A percentile compares a stretch with the other conserved stretches of the same genome.
These are phyloP conservation scores for sorghum (Sorghum bicolor) DNA, from an alignment of 176 grass and related monocot genomes.

Conservation along the genomic window DNA sequence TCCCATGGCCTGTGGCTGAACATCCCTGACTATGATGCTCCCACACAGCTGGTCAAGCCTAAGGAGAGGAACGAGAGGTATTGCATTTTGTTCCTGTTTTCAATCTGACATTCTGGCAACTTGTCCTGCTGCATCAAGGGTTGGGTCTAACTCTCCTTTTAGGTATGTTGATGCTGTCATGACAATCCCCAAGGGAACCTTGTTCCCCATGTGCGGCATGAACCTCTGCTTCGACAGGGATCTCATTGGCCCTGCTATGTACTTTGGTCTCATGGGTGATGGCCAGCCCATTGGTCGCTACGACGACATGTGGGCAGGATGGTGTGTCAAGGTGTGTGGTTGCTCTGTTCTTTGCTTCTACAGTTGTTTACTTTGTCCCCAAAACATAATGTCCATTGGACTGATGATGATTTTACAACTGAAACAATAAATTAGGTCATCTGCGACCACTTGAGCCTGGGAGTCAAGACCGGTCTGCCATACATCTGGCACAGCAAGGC, in stretches of 20 bases:
- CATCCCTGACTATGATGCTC: conserved; percentile 97
- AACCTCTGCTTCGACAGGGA: conserved; percentile 65
- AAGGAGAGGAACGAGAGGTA: conserved; percentile 86
- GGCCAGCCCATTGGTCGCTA: conserved; percentile 65
- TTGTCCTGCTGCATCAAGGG: background rate
- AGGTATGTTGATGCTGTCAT: conserved; percentile 85
- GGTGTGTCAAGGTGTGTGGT: conserved; percentile 66
- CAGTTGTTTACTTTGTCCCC: background rate
- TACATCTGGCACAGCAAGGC: conserved; percentile 99
- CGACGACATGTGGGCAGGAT: conserved; percentile 86
- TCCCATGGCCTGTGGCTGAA: conserved; percentile 94
- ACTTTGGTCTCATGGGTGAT: conserved; percentile 78
- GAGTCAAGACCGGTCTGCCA: conserved; percentile 92
- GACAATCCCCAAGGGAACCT: conserved; percentile 66
- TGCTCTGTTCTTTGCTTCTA: background rate
- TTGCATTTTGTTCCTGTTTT: background rate
- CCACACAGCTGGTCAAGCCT: conserved; percentile 88
- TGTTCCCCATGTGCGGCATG: conserved; percentile 82
- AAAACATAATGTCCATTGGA: background rate
- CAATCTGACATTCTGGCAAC: background rate
- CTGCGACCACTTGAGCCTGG: conserved; percentile 85
- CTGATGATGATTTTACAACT: background rate
- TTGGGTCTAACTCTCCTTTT: background rate
- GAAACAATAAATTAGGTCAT: conserved; percentile 65
- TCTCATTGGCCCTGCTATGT: conserved; percentile 73